These are phyloP conservation scores for Paxillus involutus DNA, from an alignment of 768 basidiomycete species.

Conservation along the genomic window DNA sequence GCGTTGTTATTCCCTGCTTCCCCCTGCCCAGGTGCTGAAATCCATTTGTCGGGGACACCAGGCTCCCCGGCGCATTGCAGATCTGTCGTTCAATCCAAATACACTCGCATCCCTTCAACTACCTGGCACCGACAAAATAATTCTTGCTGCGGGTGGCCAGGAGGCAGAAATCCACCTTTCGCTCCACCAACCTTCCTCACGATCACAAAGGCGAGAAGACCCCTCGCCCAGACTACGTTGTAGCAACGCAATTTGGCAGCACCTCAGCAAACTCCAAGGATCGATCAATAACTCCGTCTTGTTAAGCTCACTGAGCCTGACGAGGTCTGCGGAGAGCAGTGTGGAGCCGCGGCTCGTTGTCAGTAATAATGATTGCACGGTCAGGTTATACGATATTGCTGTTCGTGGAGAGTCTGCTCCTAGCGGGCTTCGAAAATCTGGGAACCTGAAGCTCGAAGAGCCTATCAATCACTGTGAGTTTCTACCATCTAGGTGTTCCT, in stretches of 20 bases:
- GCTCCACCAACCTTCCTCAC: constrained; percentile 35
- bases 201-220: constrained; percentile 17
- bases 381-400: constrained; percentile 80
- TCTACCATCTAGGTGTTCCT: background rate
- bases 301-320: constrained; percentile 62
- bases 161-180: constrained; percentile 72
- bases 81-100: constrained; percentile 61
- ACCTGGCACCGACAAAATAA: constrained; percentile 48
- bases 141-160: constrained; percentile 78
- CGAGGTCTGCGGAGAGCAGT: constrained; percentile 59
- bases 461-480: constrained; percentile 80
- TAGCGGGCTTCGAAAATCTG: constrained; percentile 47
- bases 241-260: constrained; percentile 47
- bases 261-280: constrained; percentile 50
- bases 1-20: constrained; percentile 22
- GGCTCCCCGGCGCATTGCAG: constrained; percentile 48
- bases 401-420: constrained; percentile 45
- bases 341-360: constrained; percentile 77
- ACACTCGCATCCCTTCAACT: constrained; percentile 59
- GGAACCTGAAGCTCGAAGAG: constrained; percentile 58
- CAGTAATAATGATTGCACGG: constrained; percentile 82
- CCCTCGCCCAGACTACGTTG: constrained; percentile 8
- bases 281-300: constrained; percentile 84
- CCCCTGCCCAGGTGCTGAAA: constrained; percentile 14
- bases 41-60: constrained; percentile 24